These are phyloP conservation scores for Septoria linicola DNA, from an alignment of 2,329 filamentous ascomycete genomes.

Conservation along the genomic window DNA sequence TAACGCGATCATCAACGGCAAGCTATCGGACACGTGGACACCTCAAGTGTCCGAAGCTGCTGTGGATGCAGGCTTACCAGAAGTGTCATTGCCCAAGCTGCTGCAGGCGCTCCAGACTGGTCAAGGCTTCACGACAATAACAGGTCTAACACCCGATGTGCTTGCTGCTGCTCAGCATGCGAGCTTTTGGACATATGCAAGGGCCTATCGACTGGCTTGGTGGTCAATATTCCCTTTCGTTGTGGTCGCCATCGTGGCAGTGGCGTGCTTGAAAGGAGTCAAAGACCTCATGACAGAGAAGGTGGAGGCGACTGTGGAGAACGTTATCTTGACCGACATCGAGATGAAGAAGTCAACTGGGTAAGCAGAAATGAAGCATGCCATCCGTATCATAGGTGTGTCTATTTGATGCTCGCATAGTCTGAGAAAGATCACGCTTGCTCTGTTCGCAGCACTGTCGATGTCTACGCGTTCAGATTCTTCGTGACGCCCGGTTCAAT, in stretches of 20 bases:
- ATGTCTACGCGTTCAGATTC: constrained; percentile 18
- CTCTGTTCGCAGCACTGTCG: too few species aligned
- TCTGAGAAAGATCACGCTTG: too few species aligned
- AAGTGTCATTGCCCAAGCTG: constrained; percentile 34
- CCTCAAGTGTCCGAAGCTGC: constrained; percentile 45
- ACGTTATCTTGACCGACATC: too few species aligned
- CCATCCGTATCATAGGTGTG: too few species aligned
- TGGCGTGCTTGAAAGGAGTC: constrained; percentile 49
- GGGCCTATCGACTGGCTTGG: constrained; percentile 53
- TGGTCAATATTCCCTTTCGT: constrained; percentile 54
- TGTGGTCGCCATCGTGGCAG: constrained; percentile 48
- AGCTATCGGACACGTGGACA: constrained; percentile 44
- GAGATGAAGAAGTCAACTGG: too few species aligned
- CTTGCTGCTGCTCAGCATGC: constrained; percentile 42
- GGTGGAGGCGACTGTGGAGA: constrained; percentile 56
- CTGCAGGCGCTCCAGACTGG: not conserved
- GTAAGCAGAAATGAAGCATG: too few species aligned
- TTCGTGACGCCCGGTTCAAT: constrained; percentile 39
- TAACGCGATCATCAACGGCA: constrained; percentile 54
- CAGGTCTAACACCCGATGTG: constrained; percentile 42
- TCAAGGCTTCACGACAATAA: constrained; percentile 32
- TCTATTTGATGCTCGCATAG: too few species aligned
- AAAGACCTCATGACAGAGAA: constrained; percentile 56
- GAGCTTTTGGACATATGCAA: constrained; percentile 49
- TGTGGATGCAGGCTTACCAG: constrained; percentile 45